Conservation (phyloP, 1,284 basidiomycete species). For the Meripilus lineatus region DNA sequence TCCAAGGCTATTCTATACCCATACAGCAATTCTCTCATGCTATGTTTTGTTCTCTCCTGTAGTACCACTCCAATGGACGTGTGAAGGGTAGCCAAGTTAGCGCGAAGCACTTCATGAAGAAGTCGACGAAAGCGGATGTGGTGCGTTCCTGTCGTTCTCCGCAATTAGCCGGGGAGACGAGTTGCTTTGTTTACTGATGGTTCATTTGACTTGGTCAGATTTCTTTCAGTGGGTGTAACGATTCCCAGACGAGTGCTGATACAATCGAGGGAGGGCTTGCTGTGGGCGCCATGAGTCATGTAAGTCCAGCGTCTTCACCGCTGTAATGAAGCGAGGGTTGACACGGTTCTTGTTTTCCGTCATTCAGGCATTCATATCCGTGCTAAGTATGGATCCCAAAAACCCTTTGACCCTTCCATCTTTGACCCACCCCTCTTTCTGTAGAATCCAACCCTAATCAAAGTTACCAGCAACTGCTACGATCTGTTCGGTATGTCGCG, state of each 20-base stretch:
- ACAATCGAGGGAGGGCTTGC: conserved; percentile 76
- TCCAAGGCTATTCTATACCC: not conserved
- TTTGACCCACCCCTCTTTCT: not conserved
- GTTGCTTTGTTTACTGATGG: not conserved
- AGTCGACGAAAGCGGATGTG: conserved; percentile 48
- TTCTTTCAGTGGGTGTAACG: conserved; percentile 89
- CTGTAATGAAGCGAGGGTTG: not conserved
- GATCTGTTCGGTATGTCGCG: conserved; percentile 50
- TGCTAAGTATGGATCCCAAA: conserved; percentile 47
- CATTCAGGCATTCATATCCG: conserved; percentile 66
- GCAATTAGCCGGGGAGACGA: not conserved
- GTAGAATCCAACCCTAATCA: conserved; percentile 59
- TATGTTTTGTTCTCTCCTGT: too few relatives aligned
- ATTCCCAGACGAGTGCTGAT: conserved; percentile 91
- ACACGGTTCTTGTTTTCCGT: not conserved
- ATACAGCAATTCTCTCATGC: too few relatives aligned
- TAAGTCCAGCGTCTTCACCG: conserved; percentile 28
- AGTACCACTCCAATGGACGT: conserved; percentile 62
- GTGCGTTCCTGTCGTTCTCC: conserved; percentile 24
- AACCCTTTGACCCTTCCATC: too few relatives aligned
- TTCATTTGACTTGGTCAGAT: conserved; percentile 47
- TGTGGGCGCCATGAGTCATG: conserved; percentile 86
- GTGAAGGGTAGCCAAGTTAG: conserved; percentile 47
- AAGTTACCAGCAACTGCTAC: conserved; percentile 71
- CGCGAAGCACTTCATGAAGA: conserved; percentile 26